Evolutionary conservation across 805 yeast genomes (phyloP), one percentile per base, ranked within the genome.

Genomic region (Candida piceae): DNA sequence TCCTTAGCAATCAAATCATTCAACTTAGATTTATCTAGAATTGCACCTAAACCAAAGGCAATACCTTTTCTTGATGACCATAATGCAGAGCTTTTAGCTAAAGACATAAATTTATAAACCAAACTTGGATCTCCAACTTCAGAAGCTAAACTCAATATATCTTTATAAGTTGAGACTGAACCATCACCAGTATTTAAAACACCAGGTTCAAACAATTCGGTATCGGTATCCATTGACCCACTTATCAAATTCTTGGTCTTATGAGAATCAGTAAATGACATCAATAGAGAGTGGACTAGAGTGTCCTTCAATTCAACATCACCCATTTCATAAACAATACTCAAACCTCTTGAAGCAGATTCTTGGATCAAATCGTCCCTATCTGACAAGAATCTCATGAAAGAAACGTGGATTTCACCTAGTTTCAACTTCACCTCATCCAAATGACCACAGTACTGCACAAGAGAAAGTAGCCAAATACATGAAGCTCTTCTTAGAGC

Each of bases 71-170:
- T 70, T 0, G 96, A 84, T 0, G 94, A 76, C 98, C 98, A 90
- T 16, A 89, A 61, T 0, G 93, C 79, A 0, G 96, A 85, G 35
- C 80, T 81, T 44, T 85, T 81, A 0, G 97, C 95, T 39, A 90
- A 63, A 0, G 95, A 79, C 96, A 90, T 87, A 57, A 90, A 90
- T 54, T 87, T 85, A 61, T 90, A 90, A 4, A 90, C 96, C 46
- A 90, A 71, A 46, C 93, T 76, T 11, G 97, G 96, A 59, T 90
- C 96, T 20, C 97, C 97, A 8, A 88, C 94, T 54, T 90, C 98
- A 1, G 93, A 78, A 0, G 98, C 97, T 34, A 90, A 66, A 49
- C 69, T 84, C 49, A 90, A 67, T 21, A 90, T 85, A 59, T 90
- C 98, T 50, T 83, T 85, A 57, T 90, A 90, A 0, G 97, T 89